A percentile compares a stretch with the other conserved stretches of the same genome.
phyloP scores from a whole-genome alignment of 805 yeast species.

The Cyberlindnera samutprakarnensis region DNA sequence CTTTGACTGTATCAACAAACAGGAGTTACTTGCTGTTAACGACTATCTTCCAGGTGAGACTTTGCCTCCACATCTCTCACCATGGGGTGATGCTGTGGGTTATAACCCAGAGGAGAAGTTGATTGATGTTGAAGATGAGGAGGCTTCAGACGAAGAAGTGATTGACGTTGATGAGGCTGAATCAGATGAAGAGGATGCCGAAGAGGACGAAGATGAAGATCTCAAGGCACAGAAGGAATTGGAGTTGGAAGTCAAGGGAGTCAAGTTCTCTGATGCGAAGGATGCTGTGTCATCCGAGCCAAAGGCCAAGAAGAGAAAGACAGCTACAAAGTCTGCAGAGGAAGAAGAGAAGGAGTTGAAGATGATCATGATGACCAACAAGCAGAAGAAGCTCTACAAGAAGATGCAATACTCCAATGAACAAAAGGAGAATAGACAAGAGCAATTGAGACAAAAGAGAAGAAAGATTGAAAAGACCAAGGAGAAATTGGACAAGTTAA shows the following conservation, averaged over 20 bases:
- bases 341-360: constrained; percentile 84
- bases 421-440: constrained; percentile 72
- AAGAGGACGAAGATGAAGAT: constrained; percentile 34
- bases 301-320: constrained; percentile 28
- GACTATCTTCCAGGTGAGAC: constrained; percentile 90
- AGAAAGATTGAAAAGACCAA: constrained; percentile 54
- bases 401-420: constrained; percentile 90
- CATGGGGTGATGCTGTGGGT: constrained; percentile 96
- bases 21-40: constrained; percentile 65
- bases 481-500: not conserved
- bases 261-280: constrained; percentile 55
- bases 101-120: constrained; percentile 71
- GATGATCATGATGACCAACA: constrained; percentile 96
- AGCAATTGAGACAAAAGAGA: constrained; percentile 59
- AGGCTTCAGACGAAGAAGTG: constrained; percentile 40
- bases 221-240: constrained; percentile 68
- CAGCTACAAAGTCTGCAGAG: constrained; percentile 34
- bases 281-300: constrained; percentile 27
- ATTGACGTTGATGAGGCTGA: constrained; percentile 43
- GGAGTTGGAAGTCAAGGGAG: constrained; percentile 87
- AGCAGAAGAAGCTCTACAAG: constrained; percentile 88
- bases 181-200: constrained; percentile 31
- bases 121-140: constrained; percentile 33
- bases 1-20: constrained; percentile 82
- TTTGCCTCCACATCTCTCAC: constrained; percentile 93